A percentile compares a stretch with the other conserved stretches of the same genome.
These are phyloP conservation scores for Alternaria panax DNA, from an alignment of 2,329 filamentous ascomycete genomes.

Conservation along the genomic window DNA sequence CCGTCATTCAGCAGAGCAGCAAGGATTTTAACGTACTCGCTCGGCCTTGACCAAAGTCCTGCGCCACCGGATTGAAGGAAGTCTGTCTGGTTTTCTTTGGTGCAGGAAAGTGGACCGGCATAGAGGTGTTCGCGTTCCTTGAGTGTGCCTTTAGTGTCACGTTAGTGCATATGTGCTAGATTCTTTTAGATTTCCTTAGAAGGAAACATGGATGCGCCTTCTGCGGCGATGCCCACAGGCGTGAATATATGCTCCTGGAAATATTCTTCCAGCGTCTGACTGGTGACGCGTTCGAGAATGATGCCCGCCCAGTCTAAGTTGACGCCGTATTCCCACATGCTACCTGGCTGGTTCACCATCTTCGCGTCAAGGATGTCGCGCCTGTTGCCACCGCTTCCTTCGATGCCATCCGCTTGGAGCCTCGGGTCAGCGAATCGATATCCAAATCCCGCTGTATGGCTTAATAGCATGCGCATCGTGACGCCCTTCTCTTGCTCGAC, in stretches of 20 bases:
- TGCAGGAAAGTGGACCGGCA: constrained; percentile 55
- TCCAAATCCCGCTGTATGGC: constrained; percentile 60
- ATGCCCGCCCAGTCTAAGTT: constrained; percentile 61
- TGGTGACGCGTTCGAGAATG: constrained; percentile 55
- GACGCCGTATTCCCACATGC: constrained; percentile 65
- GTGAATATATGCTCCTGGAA: constrained; percentile 57
- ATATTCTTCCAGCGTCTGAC: constrained; percentile 55
- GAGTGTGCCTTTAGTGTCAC: constrained; percentile 53
- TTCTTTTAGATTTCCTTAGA: constrained; percentile 61
- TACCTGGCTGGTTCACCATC: constrained; percentile 69
- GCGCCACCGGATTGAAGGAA: constrained; percentile 68
- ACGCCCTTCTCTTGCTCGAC: constrained; percentile 54
- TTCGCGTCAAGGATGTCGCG: constrained; percentile 61
- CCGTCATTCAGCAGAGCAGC: constrained; percentile 70
- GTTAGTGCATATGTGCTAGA: constrained; percentile 65
- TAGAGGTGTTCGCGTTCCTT: constrained; percentile 60
- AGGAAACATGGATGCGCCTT: constrained; percentile 65
- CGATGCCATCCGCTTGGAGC: constrained; percentile 53
- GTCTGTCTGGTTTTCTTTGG: constrained; percentile 52
- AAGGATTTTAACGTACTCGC: constrained; percentile 68
- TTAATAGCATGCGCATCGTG: constrained; percentile 60
- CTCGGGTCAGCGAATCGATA: constrained; percentile 59
- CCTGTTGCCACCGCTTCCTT: constrained; percentile 36
- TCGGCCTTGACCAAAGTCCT: constrained; percentile 65
- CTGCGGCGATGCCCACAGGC: constrained; percentile 52